These are phyloP conservation scores for Scenedesmus sp. DNA, from an alignment of 163 green algal species.

Conservation along the genomic window DNA sequence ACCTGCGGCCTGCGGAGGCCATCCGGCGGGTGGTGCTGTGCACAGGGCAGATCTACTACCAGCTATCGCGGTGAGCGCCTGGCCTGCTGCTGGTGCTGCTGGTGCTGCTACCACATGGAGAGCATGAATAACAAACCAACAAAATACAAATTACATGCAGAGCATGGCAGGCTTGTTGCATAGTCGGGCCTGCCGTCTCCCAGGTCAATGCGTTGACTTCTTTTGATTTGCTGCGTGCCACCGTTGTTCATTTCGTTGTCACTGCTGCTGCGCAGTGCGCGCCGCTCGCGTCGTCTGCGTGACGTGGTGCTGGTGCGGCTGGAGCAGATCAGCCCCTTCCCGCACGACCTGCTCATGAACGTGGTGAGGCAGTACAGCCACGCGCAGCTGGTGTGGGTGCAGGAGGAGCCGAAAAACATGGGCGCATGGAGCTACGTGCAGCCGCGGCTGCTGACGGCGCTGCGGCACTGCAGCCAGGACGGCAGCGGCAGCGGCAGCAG, in stretches of 20 bases:
- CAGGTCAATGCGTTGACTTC: too few relatives aligned
- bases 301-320: slow-evolving; percentile 65
- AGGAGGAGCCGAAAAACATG: slow-evolving; percentile 75
- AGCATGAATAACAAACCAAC: too few relatives aligned
- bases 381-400: slow-evolving; percentile 74
- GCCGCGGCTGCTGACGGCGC: slow-evolving; percentile 77
- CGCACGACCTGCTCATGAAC: slow-evolving; percentile 74
- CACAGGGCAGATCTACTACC: slow-evolving; percentile 86
- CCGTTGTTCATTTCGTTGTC: not conserved
- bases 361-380: slow-evolving; percentile 63
- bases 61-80: slow-evolving; percentile 51
- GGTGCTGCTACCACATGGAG: not conserved
- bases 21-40: slow-evolving; percentile 84
- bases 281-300: slow-evolving; percentile 19
- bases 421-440: slow-evolving; percentile 82
- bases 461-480: slow-evolving; percentile 51
- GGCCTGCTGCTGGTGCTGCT: not conserved
- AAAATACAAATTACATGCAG: too few relatives aligned
- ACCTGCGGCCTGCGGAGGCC: slow-evolving; percentile 48
- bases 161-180: not conserved
- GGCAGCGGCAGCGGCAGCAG: slow-evolving; percentile 46
- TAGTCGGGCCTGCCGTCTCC: not conserved
- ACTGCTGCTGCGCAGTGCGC: slow-evolving; percentile 20
- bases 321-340: slow-evolving; percentile 87
- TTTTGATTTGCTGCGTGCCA: not conserved